A percentile compares a stretch with the other conserved stretches of the same genome.
phyloP scores from a whole-genome alignment of 345 rosid species.

The Brassica cretica region DNA sequence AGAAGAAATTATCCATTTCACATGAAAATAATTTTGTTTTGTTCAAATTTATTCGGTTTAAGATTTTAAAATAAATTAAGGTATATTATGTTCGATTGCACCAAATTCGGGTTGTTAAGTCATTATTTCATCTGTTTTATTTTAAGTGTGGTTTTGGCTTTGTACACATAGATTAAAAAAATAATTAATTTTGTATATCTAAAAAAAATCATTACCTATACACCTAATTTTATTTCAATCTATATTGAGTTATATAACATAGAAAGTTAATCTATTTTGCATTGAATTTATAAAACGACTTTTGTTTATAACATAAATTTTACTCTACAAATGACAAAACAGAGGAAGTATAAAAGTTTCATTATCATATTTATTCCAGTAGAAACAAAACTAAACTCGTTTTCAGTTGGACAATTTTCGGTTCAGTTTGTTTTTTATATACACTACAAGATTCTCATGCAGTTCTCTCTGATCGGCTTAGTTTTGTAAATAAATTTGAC shows the following conservation, averaged over 20 bases:
- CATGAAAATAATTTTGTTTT: too few species aligned
- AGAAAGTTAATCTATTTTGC: too few species aligned
- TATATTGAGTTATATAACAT: too few species aligned
- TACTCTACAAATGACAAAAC: too few species aligned
- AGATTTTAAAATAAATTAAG: too few species aligned
- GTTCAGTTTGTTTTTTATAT: neutral
- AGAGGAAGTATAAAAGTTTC: too few species aligned
- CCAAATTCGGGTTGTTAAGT: neutral
- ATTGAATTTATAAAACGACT: neutral
- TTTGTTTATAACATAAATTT: too few species aligned
- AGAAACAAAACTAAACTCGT: neutral
- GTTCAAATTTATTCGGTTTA: too few species aligned
- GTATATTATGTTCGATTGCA: neutral
- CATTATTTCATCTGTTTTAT: too few species aligned
- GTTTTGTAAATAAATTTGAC: neutral
- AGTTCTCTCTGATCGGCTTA: neutral
- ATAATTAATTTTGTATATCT: neutral
- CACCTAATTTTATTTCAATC: too few species aligned
- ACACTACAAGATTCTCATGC: neutral
- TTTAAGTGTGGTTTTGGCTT: neutral
- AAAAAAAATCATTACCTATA: too few species aligned
- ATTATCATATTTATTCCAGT: neutral
- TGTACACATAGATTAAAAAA: neutral
- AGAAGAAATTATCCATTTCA: too few species aligned
- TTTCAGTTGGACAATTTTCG: neutral